A percentile compares a stretch with the other conserved stretches of the same genome.
Evolutionary conservation across 305 asterid genomes (phyloP).

Genomic region (Vinca major): DNA sequence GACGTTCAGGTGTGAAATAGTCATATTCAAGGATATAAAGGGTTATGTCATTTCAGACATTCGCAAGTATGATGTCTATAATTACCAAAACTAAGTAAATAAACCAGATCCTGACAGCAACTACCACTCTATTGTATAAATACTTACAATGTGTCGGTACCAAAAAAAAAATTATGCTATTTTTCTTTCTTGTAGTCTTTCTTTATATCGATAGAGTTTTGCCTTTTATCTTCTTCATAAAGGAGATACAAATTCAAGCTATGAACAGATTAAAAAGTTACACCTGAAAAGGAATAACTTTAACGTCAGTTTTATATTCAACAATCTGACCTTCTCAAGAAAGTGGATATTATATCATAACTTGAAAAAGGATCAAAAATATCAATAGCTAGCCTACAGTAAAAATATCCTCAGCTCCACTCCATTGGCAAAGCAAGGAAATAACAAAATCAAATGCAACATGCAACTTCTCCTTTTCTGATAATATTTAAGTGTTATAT

Average conservation of each 20-base stretch:
- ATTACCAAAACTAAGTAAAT: too few relatives aligned
- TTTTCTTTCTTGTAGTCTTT: not conserved
- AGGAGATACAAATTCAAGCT: not conserved
- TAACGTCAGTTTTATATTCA: not conserved
- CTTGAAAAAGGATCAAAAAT: not conserved
- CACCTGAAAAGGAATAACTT: not conserved
- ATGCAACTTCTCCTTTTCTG: not conserved
- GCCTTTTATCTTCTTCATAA: not conserved
- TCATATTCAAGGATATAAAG: too few relatives aligned
- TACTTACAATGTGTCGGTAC: too few relatives aligned
- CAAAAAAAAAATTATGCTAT: too few relatives aligned
- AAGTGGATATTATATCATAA: not conserved
- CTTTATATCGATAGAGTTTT: not conserved
- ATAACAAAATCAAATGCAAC: not conserved
- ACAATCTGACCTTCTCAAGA: not conserved
- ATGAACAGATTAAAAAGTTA: not conserved
- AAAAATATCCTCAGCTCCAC: not conserved
- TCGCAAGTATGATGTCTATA: too few relatives aligned
- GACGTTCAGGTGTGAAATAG: too few relatives aligned
- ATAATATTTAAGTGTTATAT: not conserved
- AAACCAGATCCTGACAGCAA: too few relatives aligned
- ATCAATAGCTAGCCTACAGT: not conserved
- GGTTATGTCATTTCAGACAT: too few relatives aligned
- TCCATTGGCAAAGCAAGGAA: not conserved
- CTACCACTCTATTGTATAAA: too few relatives aligned